phyloP scores from a whole-genome alignment of 352 stramenopile species.

The Albugo candida region DNA sequence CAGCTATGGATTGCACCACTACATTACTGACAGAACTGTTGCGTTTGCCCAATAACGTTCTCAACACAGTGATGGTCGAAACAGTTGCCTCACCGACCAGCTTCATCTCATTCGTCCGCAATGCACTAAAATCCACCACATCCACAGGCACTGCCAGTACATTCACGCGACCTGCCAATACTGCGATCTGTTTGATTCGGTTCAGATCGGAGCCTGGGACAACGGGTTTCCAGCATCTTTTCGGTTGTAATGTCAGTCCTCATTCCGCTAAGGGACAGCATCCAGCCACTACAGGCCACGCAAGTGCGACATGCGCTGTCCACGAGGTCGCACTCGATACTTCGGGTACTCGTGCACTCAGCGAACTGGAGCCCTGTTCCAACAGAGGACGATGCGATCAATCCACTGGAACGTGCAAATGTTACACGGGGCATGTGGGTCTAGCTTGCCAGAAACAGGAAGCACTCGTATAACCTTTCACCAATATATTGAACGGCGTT shows the following conservation, averaged over 20 bases:
- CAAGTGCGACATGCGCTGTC: constrained; percentile 13
- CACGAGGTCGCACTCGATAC: constrained; percentile 10
- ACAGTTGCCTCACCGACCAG: constrained; percentile 1
- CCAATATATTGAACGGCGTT: too few species aligned
- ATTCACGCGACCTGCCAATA: too few species aligned
- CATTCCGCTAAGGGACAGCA: constrained; percentile 19
- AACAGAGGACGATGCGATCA: constrained; percentile 38
- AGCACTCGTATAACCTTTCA: constrained; percentile 16
- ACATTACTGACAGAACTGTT: constrained; percentile 20
- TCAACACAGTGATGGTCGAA: constrained; percentile 21
- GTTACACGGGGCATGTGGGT: constrained; percentile 52
- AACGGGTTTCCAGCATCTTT: constrained; percentile 31
- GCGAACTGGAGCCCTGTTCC: constrained; percentile 33
- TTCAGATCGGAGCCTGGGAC: constrained; percentile 30
- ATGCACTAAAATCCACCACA: not conserved
- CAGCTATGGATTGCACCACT: not conserved
- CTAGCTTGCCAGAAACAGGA: constrained; percentile 54
- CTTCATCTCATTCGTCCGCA: constrained; percentile 14
- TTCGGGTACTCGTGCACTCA: constrained; percentile 10
- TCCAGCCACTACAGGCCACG: constrained; percentile 7
- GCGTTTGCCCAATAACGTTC: constrained; percentile 38
- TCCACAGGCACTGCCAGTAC: not conserved
- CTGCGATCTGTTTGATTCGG: constrained; percentile 16
- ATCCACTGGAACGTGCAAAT: constrained; percentile 28
- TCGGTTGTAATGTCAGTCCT: constrained; percentile 22